phyloP scores from a whole-genome alignment of 2,329 filamentous ascomycete genomes.

The Lachnum nothofagi region DNA sequence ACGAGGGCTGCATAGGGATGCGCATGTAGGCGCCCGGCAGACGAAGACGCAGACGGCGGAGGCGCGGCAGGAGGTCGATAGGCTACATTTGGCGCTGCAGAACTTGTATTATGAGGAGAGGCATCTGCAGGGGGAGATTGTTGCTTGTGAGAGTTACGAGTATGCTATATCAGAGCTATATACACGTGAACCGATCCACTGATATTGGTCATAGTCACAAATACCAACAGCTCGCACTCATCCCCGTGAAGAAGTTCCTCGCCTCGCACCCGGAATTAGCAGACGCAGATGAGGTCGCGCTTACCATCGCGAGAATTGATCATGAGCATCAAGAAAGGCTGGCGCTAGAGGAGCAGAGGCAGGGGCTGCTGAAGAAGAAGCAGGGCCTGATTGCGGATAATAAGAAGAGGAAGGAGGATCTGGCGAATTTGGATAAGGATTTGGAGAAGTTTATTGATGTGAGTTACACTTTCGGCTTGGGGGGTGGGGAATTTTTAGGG shows the following conservation, averaged over 20 bases:
- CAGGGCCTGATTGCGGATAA: conserved; percentile 69
- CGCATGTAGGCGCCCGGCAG: conserved; percentile 73
- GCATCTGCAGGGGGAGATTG: conserved; percentile 83
- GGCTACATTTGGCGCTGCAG: conserved; percentile 84
- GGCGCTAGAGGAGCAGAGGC: conserved; percentile 75
- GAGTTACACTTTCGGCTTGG: conserved; percentile 33
- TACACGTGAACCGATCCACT: neutral
- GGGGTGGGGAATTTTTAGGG: too few species aligned
- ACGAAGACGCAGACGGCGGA: conserved; percentile 85
- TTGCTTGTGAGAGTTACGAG: conserved; percentile 87
- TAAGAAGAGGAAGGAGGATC: conserved; percentile 87
- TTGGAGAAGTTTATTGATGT: conserved; percentile 92
- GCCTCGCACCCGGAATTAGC: conserved; percentile 67
- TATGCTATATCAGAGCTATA: conserved; percentile 46
- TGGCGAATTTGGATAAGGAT: conserved; percentile 85
- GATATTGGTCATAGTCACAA: conserved; percentile 59
- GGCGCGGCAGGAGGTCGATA: conserved; percentile 83
- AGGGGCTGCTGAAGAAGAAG: conserved; percentile 69
- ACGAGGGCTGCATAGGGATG: conserved; percentile 75
- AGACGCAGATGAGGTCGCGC: conserved; percentile 66
- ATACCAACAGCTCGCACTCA: conserved; percentile 78
- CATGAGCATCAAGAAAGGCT: conserved; percentile 84
- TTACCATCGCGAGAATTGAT: conserved; percentile 87
- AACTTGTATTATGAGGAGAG: conserved; percentile 96
- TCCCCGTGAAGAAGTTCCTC: conserved; percentile 79